Evolutionary conservation across 768 basidiomycete species (phyloP), one percentile per base, ranked within the genome.

Genomic region (Suillus clintonianus): DNA sequence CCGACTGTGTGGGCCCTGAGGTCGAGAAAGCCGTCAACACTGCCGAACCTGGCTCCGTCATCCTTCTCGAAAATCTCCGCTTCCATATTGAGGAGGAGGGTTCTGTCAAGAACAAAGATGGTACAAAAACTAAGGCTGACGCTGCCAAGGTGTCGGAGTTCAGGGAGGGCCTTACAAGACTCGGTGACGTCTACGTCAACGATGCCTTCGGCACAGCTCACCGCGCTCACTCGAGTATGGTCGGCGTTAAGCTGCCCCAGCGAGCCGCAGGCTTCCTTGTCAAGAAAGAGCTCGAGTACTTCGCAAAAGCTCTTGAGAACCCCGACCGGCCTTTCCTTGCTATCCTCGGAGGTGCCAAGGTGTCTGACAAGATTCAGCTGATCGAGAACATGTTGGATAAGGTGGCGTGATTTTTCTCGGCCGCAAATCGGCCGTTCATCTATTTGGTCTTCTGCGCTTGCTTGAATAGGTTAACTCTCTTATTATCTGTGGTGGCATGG

Each of bases 331-430:
- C 97, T 15, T 99, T 99, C 90, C 85, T 99, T 60, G 97, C 96
- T 57, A 99, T 99, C 74, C 89, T 99, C 62, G 97, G 97, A 70
- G 97, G 97, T 73, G 97, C 97, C 61, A 99, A 99, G 81, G 95
- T 99, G 53, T 97, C 95, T 19, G 97, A 99, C 81, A 99, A 99
- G 82, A 97, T 99, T 69, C 93, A 95, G 76, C 83, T 99, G 63
- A 99, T 99, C 75, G 96, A 99, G 71, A 97, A 97, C 83, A 91
- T 99, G 92, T 83, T 99, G 68, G 97, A 98, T 82, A 96, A 99
- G 86, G 94, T 63, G 30, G 27, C 37, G 24, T 41, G 24, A 36
- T 45, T 6, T 14, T 43, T 15, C 34, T 45, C 19, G 24, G 24
- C 5, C 59, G 36, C 65, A 22, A 58, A 45, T 57, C 56, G 27